Percentiles rank a stretch among this genome's conserved stretches.
Conservation (phyloP, 2,329 filamentous ascomycete species). For the Colletotrichum tropicicola region DNA sequence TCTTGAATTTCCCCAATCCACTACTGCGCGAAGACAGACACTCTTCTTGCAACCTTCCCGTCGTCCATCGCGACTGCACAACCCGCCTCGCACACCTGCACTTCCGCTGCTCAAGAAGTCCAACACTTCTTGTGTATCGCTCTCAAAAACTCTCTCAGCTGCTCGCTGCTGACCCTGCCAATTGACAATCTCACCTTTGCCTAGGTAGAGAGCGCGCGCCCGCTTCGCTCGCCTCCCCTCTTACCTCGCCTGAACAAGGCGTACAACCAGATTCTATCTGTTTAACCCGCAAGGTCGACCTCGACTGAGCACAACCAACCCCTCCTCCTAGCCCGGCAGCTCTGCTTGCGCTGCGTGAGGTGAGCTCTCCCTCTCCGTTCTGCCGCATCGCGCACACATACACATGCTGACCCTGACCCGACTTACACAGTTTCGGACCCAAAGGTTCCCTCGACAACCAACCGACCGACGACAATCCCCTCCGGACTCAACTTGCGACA, state of each 20-base stretch:
- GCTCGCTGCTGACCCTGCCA: background rate
- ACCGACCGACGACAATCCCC: slow-evolving; percentile 60
- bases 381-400: background rate
- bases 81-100: background rate
- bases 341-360: slow-evolving; percentile 87
- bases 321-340: slow-evolving; percentile 72
- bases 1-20: slow-evolving; percentile 29
- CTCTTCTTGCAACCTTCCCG: background rate
- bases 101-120: slow-evolving; percentile 7
- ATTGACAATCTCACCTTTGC: slow-evolving; percentile 30
- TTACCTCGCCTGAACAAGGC: slow-evolving; percentile 44
- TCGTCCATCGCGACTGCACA: slow-evolving; percentile 16
- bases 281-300: slow-evolving; percentile 46
- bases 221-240: slow-evolving; percentile 16
- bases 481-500: slow-evolving; percentile 77
- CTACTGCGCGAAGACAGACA: slow-evolving; percentile 25
- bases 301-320: slow-evolving; percentile 58
- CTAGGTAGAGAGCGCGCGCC: slow-evolving; percentile 29
- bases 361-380: slow-evolving; percentile 46
- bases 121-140: slow-evolving; percentile 15
- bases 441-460: slow-evolving; percentile 60
- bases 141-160: background rate
- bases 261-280: slow-evolving; percentile 31
- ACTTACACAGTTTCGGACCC: slow-evolving; percentile 55
- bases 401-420: slow-evolving; percentile 17